A percentile compares a stretch with the other conserved stretches of the same genome.
Conservation (phyloP, 2,329 filamentous ascomycete species). For the Colletotrichum acutatum region DNA sequence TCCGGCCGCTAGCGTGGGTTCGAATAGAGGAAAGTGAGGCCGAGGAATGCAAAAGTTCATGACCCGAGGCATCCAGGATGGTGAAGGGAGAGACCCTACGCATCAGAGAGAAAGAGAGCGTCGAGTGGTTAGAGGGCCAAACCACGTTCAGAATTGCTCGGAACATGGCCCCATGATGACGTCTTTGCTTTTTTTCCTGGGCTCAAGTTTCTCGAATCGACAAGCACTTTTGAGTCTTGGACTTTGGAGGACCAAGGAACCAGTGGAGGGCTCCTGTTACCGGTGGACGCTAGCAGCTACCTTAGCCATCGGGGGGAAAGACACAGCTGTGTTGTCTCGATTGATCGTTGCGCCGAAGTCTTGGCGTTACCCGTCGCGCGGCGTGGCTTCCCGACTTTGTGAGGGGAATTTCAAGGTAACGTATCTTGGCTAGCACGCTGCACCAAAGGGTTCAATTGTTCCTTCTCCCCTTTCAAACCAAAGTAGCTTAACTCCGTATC, state of each 20-base stretch:
- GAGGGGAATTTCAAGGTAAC: neutral
- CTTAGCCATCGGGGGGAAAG: neutral
- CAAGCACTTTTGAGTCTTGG: neutral
- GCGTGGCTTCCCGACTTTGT: neutral
- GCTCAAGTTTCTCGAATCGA: neutral
- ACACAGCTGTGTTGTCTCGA: neutral
- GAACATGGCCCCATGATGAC: conserved; percentile 26
- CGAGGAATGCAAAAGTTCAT: conserved; percentile 8
- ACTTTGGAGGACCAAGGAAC: neutral
- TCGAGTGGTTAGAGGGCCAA: neutral
- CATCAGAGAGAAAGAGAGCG: neutral
- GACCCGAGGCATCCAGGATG: conserved; percentile 2
- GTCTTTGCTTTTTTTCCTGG: neutral
- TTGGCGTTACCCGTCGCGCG: conserved; percentile 14
- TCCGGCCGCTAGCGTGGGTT: neutral
- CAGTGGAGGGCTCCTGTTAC: neutral
- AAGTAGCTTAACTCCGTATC: neutral
- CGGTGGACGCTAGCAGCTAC: neutral
- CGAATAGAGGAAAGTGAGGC: neutral
- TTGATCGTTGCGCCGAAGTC: conserved; percentile 8
- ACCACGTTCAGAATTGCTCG: neutral
- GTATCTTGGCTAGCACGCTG: neutral
- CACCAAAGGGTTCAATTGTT: too few relatives aligned
- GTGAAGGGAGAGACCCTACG: neutral
- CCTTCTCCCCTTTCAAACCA: neutral